Evolutionary conservation across 306 rosid species (phyloP).

Genomic region (Vigna reflexopilosa): DNA sequence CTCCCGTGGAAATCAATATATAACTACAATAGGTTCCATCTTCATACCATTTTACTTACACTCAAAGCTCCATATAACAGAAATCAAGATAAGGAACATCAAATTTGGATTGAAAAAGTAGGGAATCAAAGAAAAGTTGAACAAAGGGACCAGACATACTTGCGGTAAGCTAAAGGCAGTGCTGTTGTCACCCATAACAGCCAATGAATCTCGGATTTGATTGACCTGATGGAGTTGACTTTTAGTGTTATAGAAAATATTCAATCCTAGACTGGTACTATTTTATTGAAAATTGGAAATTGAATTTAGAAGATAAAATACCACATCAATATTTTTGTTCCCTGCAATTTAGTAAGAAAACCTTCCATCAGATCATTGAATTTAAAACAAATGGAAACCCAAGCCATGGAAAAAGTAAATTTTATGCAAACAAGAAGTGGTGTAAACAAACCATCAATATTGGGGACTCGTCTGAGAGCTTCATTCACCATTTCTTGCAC

Average conservation of each 20-base stretch:
- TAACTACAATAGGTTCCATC: not conserved
- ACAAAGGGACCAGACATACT: conserved; percentile 55
- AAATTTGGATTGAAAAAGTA: conserved; percentile 11
- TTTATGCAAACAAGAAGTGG: conserved; percentile 12
- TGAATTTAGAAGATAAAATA: conserved; percentile 51
- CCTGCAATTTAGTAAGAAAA: conserved; percentile 68
- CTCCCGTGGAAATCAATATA: conserved; percentile 15
- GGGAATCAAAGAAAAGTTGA: conserved; percentile 21
- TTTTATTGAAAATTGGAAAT: conserved; percentile 36
- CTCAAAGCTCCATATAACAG: conserved; percentile 25
- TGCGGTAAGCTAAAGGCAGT: conserved; percentile 98
- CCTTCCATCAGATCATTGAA: conserved; percentile 44
- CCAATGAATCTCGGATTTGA: conserved; percentile 93
- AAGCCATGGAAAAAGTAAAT: conserved; percentile 32
- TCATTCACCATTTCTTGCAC: conserved; percentile 95
- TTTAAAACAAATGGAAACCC: conserved; percentile 20
- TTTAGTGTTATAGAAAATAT: conserved; percentile 31
- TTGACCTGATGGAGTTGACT: conserved; percentile 72
- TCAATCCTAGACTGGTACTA: conserved; percentile 37
- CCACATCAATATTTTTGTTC: conserved; percentile 88
- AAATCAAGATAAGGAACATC: conserved; percentile 20
- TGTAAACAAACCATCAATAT: conserved; percentile 77
- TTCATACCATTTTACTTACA: conserved; percentile 31
- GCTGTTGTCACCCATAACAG: conserved; percentile 94
- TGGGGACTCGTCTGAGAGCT: conserved; percentile 87